phyloP scores from a whole-genome alignment of 169 alveolate species.

The Eimeria tenella region DNA sequence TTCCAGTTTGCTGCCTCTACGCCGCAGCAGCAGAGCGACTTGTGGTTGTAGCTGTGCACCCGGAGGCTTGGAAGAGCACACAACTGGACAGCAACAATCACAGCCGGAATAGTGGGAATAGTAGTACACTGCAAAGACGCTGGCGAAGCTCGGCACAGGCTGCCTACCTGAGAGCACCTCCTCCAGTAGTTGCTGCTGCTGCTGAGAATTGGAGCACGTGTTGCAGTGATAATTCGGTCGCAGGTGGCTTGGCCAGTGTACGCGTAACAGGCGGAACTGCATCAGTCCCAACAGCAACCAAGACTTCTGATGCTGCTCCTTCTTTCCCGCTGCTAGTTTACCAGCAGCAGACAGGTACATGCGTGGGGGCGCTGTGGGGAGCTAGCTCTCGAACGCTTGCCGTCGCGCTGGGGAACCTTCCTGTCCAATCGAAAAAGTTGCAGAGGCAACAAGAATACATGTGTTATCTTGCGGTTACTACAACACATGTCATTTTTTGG shows the following conservation, averaged over 20 bases:
- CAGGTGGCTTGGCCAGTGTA: neutral
- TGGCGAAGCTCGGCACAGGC: constrained; percentile 2
- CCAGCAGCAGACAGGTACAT: constrained; percentile 37
- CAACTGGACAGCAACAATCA: neutral
- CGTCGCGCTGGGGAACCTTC: constrained; percentile 31
- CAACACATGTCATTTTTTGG: constrained; percentile 31
- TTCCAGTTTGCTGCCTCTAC: constrained; percentile 41
- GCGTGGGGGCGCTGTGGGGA: constrained; percentile 48
- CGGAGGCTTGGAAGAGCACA: constrained; percentile 31
- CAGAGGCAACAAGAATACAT: constrained; percentile 4
- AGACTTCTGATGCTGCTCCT: neutral
- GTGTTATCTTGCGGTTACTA: constrained; percentile 34
- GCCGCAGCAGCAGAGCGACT: constrained; percentile 41
- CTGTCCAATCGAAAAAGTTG: neutral
- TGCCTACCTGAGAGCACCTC: neutral
- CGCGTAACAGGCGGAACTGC: constrained; percentile 9
- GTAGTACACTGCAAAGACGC: neutral
- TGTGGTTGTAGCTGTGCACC: constrained; percentile 44
- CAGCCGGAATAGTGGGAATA: neutral
- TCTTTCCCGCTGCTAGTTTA: constrained; percentile 41
- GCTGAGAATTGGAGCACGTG: neutral
- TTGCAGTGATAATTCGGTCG: neutral
- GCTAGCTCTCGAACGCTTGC: constrained; percentile 47
- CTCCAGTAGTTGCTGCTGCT: constrained; percentile 20
- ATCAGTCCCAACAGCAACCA: constrained; percentile 4